Conservation (phyloP, 1,284 basidiomycete genomes). For the Kwoniella shivajii region DNA sequence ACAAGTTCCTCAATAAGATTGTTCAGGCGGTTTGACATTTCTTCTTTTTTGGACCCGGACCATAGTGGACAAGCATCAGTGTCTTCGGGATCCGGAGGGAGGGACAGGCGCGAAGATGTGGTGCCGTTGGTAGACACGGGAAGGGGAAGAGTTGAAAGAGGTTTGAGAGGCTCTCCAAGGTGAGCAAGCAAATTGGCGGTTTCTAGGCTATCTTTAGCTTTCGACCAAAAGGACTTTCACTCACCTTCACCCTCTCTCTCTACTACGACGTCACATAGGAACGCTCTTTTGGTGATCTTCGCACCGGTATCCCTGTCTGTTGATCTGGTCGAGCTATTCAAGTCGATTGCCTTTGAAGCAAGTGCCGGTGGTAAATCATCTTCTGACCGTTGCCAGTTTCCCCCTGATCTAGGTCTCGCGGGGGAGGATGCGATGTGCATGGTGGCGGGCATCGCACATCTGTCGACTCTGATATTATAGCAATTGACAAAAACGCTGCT, state of each 20-base stretch:
- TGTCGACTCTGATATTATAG: no score
- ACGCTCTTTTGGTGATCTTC: constrained; percentile 43
- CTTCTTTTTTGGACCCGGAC: constrained; percentile 34
- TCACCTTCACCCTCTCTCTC: constrained; percentile 42
- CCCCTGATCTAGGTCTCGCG: neutral
- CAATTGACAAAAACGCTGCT: no score
- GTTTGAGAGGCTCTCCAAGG: constrained; percentile 41
- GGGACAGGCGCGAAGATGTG: constrained; percentile 28
- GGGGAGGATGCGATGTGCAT: constrained; percentile 4
- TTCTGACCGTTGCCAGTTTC: constrained; percentile 12
- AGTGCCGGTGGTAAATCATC: constrained; percentile 25
- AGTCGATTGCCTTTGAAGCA: constrained; percentile 42
- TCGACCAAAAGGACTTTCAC: neutral
- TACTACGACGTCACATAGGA: constrained; percentile 49
- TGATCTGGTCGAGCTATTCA: constrained; percentile 45
- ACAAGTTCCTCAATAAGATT: constrained; percentile 50
- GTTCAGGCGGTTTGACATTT: constrained; percentile 33
- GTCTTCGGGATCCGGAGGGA: constrained; percentile 8
- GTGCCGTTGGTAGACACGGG: constrained; percentile 11
- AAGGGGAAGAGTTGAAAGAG: constrained; percentile 33
- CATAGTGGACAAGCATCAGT: constrained; percentile 21
- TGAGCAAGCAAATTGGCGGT: constrained; percentile 40
- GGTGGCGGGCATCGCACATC: no score
- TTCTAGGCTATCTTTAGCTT: constrained; percentile 23
- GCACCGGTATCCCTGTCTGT: constrained; percentile 34